A percentile compares a stretch with the other conserved stretches of the same genome.
Conservation (phyloP, 805 yeast species). For the Brettanomyces nanus region DNA sequence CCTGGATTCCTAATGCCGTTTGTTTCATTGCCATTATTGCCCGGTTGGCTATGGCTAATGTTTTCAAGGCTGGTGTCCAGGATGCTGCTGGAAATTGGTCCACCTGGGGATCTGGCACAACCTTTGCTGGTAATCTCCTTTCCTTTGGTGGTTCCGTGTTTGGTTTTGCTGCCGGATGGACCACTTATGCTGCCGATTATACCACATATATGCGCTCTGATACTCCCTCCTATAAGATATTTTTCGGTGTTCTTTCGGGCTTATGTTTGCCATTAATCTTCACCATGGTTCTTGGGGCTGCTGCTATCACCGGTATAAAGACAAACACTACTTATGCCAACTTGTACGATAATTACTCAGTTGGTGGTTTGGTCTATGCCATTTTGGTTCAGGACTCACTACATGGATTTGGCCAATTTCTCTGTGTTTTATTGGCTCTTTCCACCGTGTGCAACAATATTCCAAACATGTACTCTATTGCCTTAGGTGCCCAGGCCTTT, state of each 20-base stretch:
- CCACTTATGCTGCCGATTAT: slow-evolving; percentile 87
- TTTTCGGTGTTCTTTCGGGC: slow-evolving; percentile 57
- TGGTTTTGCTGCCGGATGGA: slow-evolving; percentile 94
- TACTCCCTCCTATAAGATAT: slow-evolving; percentile 51
- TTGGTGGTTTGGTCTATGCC: slow-evolving; percentile 80
- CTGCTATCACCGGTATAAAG: slow-evolving; percentile 62
- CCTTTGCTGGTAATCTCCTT: slow-evolving; percentile 68
- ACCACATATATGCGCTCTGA: slow-evolving; percentile 76
- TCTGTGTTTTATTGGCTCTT: slow-evolving; percentile 74
- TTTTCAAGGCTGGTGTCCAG: slow-evolving; percentile 45
- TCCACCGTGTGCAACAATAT: slow-evolving; percentile 88
- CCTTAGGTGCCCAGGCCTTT: slow-evolving; percentile 76
- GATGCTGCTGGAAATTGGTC: slow-evolving; percentile 17
- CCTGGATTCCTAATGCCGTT: slow-evolving; percentile 78
- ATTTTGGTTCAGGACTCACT: slow-evolving; percentile 72
- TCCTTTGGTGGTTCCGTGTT: slow-evolving; percentile 77
- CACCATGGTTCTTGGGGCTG: slow-evolving; percentile 79
- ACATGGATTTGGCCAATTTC: slow-evolving; percentile 85
- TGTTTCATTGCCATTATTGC: slow-evolving; percentile 74
- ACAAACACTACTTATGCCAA: slow-evolving; percentile 37
- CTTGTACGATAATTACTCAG: slow-evolving; percentile 43
- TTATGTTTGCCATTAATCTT: slow-evolving; percentile 61
- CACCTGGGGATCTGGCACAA: slow-evolving; percentile 43
- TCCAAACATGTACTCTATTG: slow-evolving; percentile 91
- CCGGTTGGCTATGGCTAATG: slow-evolving; percentile 58